Evolutionary conservation across 2,329 filamentous ascomycete genomes (phyloP).

Genomic region (Cladosporium velox): DNA sequence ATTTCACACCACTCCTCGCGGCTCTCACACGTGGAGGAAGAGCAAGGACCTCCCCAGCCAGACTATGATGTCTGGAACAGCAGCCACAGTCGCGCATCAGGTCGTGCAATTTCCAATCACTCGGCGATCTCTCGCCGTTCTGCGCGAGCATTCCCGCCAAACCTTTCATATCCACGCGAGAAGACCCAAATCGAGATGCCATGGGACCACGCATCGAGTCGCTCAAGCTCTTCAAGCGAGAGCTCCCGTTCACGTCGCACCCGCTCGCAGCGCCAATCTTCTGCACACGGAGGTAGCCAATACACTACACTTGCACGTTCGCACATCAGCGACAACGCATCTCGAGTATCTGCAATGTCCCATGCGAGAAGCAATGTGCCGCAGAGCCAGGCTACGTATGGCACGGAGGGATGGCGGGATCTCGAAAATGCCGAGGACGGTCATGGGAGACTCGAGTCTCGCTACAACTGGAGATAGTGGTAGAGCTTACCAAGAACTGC

Average conservation of each 20-base stretch:
- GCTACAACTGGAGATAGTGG: neutral
- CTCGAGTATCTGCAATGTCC: neutral
- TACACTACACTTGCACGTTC: neutral
- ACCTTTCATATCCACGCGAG: neutral
- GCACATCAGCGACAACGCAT: neutral
- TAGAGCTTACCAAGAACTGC: neutral
- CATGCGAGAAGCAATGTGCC: neutral
- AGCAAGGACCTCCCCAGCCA: neutral
- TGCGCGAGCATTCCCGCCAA: neutral
- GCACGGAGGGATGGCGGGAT: slow-evolving; percentile 7
- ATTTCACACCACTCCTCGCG: slow-evolving; percentile 13
- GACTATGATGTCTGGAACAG: slow-evolving; percentile 16
- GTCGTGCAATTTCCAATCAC: neutral
- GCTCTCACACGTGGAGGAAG: neutral
- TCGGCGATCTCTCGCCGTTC: neutral
- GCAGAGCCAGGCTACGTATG: slow-evolving; percentile 15
- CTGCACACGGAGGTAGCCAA: neutral
- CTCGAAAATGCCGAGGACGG: slow-evolving; percentile 16
- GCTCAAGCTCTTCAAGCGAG: neutral
- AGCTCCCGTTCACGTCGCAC: neutral
- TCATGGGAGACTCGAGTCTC: slow-evolving; percentile 1
- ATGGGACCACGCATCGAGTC: neutral
- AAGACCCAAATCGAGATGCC: slow-evolving; percentile 11
- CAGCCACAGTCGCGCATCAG: neutral
- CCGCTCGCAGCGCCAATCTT: neutral